Evolutionary conservation across 495 filamentous ascomycete genomes (phyloP).

Genomic region (Xylaria sp.): DNA sequence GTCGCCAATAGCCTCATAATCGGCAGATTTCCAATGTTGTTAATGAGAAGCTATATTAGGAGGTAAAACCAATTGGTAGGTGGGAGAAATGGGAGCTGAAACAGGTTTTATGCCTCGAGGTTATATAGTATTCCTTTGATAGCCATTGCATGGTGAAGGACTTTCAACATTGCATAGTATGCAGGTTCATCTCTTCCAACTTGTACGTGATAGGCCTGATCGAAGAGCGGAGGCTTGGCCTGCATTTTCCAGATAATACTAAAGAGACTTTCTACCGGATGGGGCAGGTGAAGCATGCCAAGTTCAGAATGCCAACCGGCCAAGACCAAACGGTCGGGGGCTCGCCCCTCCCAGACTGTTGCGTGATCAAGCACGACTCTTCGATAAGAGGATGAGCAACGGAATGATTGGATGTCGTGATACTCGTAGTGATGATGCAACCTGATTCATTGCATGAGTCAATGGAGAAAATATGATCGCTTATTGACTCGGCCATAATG

Average conservation of each 20-base stretch:
- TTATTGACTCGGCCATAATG: too few relatives aligned
- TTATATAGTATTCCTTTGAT: not conserved
- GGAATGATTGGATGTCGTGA: not conserved
- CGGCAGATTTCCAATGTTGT: not conserved
- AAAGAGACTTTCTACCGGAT: constrained; percentile 36
- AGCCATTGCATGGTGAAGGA: not conserved
- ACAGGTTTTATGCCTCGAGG: too few relatives aligned
- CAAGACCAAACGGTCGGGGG: constrained; percentile 11
- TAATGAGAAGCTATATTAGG: too few relatives aligned
- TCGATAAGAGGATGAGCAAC: constrained; percentile 2
- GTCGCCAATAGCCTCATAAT: constrained; percentile 1
- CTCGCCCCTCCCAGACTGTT: not conserved
- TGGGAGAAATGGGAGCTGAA: not conserved
- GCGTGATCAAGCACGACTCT: constrained; percentile 9
- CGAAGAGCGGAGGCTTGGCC: constrained; percentile 7
- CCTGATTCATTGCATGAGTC: not conserved
- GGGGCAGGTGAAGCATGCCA: constrained; percentile 19
- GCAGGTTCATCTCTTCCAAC: not conserved
- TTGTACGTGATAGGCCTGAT: constrained; percentile 2
- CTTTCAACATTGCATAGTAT: not conserved
- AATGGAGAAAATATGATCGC: not conserved
- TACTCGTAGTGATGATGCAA: not conserved
- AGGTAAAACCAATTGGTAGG: not conserved
- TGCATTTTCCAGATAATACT: constrained; percentile 33
- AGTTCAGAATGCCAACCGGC: constrained; percentile 6